Conservation (phyloP, 1,284 basidiomycete species). For the Sporisorium sorghi region DNA sequence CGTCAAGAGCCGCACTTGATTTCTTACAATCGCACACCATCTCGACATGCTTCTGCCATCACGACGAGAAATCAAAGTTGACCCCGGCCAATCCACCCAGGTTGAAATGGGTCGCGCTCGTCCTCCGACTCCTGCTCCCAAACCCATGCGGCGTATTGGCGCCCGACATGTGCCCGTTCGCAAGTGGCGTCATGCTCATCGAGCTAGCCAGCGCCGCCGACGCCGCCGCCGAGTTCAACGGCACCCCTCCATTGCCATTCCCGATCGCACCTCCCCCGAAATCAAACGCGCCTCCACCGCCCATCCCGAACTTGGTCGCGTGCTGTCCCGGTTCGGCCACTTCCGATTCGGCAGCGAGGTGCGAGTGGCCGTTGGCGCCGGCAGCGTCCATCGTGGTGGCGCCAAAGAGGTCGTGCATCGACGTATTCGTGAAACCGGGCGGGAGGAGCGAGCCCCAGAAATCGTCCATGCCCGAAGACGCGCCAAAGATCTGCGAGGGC, state of each 20-base stretch:
- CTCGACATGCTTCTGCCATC: background rate
- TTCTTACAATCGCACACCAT: background rate
- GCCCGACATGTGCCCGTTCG: conserved; percentile 26
- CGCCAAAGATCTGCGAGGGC: conserved; percentile 34
- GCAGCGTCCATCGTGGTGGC: conserved; percentile 18
- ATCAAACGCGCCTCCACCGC: conserved; percentile 48
- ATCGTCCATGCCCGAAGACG: conserved; percentile 47
- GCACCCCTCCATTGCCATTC: conserved; percentile 49
- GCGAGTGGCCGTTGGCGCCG: conserved; percentile 9
- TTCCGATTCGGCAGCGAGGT: conserved; percentile 20
- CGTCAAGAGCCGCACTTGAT: background rate
- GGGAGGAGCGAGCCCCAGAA: conserved; percentile 62
- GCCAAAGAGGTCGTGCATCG: conserved; percentile 51
- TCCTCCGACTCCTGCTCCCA: conserved; percentile 28
- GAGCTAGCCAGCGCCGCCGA: conserved; percentile 24
- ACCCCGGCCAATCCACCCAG: conserved; percentile 25
- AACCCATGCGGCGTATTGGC: conserved; percentile 39
- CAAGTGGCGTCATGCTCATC: conserved; percentile 38
- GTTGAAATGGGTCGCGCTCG: conserved; percentile 33
- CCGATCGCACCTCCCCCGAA: conserved; percentile 52
- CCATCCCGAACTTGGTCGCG: conserved; percentile 52
- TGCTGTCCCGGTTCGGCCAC: conserved; percentile 19
- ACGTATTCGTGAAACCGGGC: conserved; percentile 51
- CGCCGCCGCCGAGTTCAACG: conserved; percentile 35
- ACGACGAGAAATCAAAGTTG: conserved; percentile 40